A percentile compares a stretch with the other conserved stretches of the same genome.
phyloP scores from a whole-genome alignment of 2,329 filamentous ascomycete species.

The Sporothrix variecibatus region DNA sequence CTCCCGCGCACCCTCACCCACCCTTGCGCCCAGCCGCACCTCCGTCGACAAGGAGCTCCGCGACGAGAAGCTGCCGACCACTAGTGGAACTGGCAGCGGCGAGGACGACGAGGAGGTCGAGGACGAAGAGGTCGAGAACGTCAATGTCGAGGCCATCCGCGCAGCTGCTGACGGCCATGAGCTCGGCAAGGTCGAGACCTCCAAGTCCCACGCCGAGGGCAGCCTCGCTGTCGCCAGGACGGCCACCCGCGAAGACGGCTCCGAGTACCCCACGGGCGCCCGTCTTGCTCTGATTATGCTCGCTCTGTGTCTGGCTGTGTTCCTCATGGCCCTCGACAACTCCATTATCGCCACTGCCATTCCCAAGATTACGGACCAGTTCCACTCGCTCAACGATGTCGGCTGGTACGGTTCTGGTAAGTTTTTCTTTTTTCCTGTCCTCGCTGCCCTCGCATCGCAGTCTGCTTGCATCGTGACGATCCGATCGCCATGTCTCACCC shows the following conservation, averaged over 20 bases:
- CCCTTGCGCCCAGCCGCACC: slow-evolving; percentile 22
- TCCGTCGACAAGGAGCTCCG: slow-evolving; percentile 21
- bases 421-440: background rate
- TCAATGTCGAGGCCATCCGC: slow-evolving; percentile 19
- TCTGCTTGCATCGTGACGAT: background rate
- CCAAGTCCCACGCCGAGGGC: slow-evolving; percentile 25
- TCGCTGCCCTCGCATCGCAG: background rate
- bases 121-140: slow-evolving; percentile 6
- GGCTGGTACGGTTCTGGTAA: slow-evolving; percentile 45
- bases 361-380: slow-evolving; percentile 41
- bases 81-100: background rate
- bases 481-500: background rate
- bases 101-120: slow-evolving; percentile 3
- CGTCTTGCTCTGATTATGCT: slow-evolving; percentile 45
- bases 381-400: slow-evolving; percentile 44
- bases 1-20: slow-evolving; percentile 24
- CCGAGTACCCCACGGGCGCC: slow-evolving; percentile 42
- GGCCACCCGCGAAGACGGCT: slow-evolving; percentile 43
- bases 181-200: slow-evolving; percentile 18
- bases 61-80: background rate
- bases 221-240: slow-evolving; percentile 22
- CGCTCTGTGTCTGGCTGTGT: slow-evolving; percentile 48
- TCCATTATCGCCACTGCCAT: slow-evolving; percentile 41
- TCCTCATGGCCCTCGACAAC: slow-evolving; percentile 46
- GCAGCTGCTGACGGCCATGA: slow-evolving; percentile 11